phyloP scores from a whole-genome alignment of 768 basidiomycete species.

The Lentinula guzmanii region DNA sequence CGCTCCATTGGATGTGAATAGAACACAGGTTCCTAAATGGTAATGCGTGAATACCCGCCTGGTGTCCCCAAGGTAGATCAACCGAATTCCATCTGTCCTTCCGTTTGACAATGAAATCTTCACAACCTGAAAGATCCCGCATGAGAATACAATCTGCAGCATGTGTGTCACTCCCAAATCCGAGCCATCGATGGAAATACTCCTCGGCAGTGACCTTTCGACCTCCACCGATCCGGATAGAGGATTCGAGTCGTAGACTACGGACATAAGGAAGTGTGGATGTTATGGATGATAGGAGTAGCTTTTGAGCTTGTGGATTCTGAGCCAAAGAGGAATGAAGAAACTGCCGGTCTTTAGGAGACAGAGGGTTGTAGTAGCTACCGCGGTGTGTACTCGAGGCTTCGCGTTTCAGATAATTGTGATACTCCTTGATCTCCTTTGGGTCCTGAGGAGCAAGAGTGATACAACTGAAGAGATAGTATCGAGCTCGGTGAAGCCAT shows the following conservation, averaged over 20 bases:
- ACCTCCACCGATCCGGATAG: not conserved
- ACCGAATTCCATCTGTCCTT: not conserved
- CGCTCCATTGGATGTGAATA: not conserved
- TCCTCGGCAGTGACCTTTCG: not conserved
- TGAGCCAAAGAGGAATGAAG: not conserved
- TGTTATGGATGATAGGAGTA: not conserved
- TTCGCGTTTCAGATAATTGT: not conserved
- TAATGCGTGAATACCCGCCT: not conserved
- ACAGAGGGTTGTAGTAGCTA: not conserved
- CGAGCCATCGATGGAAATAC: not conserved
- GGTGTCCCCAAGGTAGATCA: slow-evolving; percentile 1
- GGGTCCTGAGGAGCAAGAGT: not conserved
- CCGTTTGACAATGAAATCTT: not conserved
- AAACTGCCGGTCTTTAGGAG: not conserved
- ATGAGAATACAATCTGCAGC: not conserved
- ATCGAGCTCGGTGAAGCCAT: not conserved
- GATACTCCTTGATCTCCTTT: not conserved
- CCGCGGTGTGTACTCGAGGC: not conserved
- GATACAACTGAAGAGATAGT: not conserved
- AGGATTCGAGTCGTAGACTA: not conserved
- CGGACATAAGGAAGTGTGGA: not conserved
- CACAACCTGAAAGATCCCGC: not conserved
- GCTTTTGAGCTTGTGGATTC: not conserved
- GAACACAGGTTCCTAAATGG: not conserved
- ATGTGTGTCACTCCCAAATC: not conserved